Evolutionary conservation across 306 rosid species (phyloP).

Genomic region (Rosa chinensis): DNA sequence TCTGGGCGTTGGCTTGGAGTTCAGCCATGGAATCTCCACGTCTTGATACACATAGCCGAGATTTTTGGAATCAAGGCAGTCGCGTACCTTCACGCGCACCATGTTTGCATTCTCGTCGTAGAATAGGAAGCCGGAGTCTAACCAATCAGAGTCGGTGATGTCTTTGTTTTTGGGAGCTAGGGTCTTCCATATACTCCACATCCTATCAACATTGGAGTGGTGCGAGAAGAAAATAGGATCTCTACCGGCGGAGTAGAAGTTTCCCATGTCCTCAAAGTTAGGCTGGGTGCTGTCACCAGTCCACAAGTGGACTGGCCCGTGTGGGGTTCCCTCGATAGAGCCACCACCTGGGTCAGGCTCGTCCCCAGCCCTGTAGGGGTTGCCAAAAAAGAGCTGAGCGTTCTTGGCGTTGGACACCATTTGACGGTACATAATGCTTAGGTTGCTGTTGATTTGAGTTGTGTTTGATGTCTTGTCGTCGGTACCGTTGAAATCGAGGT

Average conservation of each 20-base stretch:
- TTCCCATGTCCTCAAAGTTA: constrained; percentile 64
- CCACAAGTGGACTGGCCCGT: constrained; percentile 55
- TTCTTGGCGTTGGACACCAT: constrained; percentile 57
- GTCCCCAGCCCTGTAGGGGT: constrained; percentile 52
- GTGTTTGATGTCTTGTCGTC: neutral
- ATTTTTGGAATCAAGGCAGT: constrained; percentile 47
- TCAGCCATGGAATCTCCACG: constrained; percentile 64
- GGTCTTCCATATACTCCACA: constrained; percentile 72
- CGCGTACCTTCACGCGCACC: constrained; percentile 57
- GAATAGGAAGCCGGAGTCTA: constrained; percentile 61
- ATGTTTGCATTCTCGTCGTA: constrained; percentile 66
- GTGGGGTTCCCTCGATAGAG: constrained; percentile 54
- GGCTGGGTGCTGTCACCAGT: constrained; percentile 47
- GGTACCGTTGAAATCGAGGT: constrained; percentile 32
- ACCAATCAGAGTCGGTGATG: constrained; percentile 52
- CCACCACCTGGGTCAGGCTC: constrained; percentile 49
- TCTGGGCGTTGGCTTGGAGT: constrained; percentile 47
- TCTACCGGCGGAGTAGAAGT: constrained; percentile 62
- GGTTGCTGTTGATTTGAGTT: constrained; percentile 28
- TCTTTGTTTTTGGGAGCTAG: constrained; percentile 48
- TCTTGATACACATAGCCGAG: constrained; percentile 65
- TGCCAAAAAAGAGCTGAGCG: constrained; percentile 51
- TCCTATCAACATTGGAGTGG: constrained; percentile 67
- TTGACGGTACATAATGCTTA: constrained; percentile 59
- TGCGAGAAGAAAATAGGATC: constrained; percentile 73